Evolutionary conservation across 805 yeast genomes (phyloP), one percentile per base, ranked within the genome.

Genomic region (Saturnispora gosingensis): DNA sequence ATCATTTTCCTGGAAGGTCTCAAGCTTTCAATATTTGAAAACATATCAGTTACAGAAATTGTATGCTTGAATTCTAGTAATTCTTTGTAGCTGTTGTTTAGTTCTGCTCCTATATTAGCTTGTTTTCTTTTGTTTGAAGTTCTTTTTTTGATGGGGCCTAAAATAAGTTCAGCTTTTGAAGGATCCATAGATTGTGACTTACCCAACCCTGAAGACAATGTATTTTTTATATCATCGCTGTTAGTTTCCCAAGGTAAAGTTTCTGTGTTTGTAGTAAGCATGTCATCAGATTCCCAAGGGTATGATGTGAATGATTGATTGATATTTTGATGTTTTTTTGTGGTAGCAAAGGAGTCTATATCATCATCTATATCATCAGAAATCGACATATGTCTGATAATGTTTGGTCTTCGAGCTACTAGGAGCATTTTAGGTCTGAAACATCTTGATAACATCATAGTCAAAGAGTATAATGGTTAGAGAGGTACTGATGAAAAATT

Each of bases 11-110:
- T 54, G 3, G 49, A 24, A 1, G 72, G 72, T 48, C 53, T 59
- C 52, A 66, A 51, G 13, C 57, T 53, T 49, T 65, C 68, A 32
- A 68, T 64, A 32, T 56, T 55, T 25, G 50, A 49, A 25, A 61
- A 51, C 30, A 67, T 43, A 30, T 62, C 64, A 11, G 60, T 61
- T 15, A 51, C 52, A 1, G 64, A 53, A 10, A 63, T 48, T 15
- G 54, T 58, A 18, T 59, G 52, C 51, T 61, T 56, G 54, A 66
- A 68, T 3, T 62, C 59, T 60, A 67, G 56, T 22, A 68, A 48
- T 43, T 57, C 61, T 47, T 63, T 59, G 28, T 61, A 53, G 44
- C 62, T 62, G 43, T 66, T 54, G 38, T 61, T 66, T 38, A 65
- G 59, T 49, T 65, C 69, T 11, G 64, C n/a, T 5, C 48, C 39